These are phyloP conservation scores for Pyrenopolyporus hunteri DNA, from an alignment of 495 filamentous ascomycete species.

Conservation along the genomic window DNA sequence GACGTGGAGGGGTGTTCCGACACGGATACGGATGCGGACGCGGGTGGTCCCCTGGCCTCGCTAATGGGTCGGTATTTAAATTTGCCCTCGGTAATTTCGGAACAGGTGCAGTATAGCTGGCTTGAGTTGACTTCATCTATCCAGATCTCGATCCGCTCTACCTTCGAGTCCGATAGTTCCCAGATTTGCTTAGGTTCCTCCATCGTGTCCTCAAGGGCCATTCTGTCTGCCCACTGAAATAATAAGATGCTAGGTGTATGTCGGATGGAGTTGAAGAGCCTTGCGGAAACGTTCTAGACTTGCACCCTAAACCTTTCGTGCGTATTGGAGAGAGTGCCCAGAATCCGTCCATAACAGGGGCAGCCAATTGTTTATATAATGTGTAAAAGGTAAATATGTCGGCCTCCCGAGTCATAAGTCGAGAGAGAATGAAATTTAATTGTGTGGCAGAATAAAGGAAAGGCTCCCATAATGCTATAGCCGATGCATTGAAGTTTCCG, in stretches of 20 bases:
- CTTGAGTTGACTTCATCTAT: conserved; percentile 32
- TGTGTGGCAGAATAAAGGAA: neutral
- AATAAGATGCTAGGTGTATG: too few species aligned
- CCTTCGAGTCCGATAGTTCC: neutral
- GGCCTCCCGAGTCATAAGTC: neutral
- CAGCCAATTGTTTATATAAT: too few species aligned
- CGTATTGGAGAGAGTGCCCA: too few species aligned
- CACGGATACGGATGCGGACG: too few species aligned
- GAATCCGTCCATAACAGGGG: too few species aligned
- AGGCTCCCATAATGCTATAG: conserved; percentile 1
- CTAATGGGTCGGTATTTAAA: neutral
- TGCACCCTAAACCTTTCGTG: too few species aligned
- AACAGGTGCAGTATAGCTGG: conserved; percentile 29
- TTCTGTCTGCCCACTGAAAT: too few species aligned
- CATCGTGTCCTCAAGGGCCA: conserved; percentile 1
- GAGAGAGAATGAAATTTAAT: neutral
- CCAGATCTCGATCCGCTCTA: conserved; percentile 38
- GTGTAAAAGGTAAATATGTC: neutral
- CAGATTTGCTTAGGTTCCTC: neutral
- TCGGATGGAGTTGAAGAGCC: too few species aligned
- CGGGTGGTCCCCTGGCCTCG: neutral
- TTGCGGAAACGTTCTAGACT: too few species aligned
- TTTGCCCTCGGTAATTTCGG: neutral
- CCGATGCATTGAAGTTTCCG: neutral
- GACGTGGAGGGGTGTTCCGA: conserved; percentile 8